A percentile compares a stretch with the other conserved stretches of the same genome.
These are phyloP conservation scores for Fraxinus platypoda DNA, from an alignment of 305 asterid species.

Conservation along the genomic window DNA sequence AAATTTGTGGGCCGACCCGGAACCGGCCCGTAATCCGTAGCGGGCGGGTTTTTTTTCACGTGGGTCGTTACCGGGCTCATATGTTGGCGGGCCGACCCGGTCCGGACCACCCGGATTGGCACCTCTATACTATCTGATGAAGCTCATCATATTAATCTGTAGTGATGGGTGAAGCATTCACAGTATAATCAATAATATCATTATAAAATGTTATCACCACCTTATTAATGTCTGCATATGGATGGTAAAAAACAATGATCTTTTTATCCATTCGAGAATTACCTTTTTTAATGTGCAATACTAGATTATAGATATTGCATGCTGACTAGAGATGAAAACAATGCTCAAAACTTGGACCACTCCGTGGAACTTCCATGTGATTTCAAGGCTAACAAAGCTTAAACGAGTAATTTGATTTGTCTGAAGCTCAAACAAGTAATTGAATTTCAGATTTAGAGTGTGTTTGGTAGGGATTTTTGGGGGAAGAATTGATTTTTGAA, in stretches of 20 bases:
- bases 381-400: background rate
- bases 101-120: no score
- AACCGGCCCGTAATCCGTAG: no score
- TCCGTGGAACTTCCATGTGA: background rate
- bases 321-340: background rate
- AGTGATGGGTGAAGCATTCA: background rate
- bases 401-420: background rate
- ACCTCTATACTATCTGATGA: background rate
- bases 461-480: no score
- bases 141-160: background rate
- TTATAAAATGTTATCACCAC: background rate
- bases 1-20: no score
- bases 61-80: no score
- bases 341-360: background rate
- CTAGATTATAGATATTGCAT: background rate
- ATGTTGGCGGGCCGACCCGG: no score
- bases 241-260: background rate
- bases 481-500: no score
- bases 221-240: background rate
- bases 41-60: no score
- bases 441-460: background rate
- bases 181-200: background rate
- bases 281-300: background rate
- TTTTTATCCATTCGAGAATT: background rate
- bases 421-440: background rate